Evolutionary conservation across 1,139 yeast genomes (phyloP).

Genomic region (Saccharomycopsis hybrid): DNA sequence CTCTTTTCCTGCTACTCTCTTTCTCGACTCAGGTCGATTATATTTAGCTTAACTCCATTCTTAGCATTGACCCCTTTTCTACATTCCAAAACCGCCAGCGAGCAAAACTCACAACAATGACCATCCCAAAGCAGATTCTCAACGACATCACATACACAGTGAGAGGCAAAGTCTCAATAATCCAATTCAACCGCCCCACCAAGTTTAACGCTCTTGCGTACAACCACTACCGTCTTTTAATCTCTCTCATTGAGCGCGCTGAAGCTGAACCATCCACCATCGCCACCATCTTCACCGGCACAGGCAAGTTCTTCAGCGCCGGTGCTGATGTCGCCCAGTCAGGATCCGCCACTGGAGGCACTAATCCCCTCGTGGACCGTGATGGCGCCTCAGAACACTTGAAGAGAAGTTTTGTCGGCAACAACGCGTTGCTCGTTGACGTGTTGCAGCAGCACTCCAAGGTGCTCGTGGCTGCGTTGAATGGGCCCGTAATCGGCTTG

Average conservation of each 20-base stretch:
- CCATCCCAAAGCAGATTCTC: no score
- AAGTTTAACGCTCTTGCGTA: constrained; percentile 64
- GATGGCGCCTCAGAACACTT: no score
- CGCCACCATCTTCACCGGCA: constrained; percentile 61
- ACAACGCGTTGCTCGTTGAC: constrained; percentile 66
- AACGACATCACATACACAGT: constrained; percentile 45
- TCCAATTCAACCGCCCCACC: constrained; percentile 60
- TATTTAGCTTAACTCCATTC: no score
- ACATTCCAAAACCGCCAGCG: no score
- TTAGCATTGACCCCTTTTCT: no score
- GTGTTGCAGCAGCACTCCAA: constrained; percentile 68
- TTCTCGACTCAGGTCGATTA: no score
- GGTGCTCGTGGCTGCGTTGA: constrained; percentile 66
- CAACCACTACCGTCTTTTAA: constrained; percentile 58
- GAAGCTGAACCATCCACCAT: constrained; percentile 59
- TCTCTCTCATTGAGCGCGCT: constrained; percentile 55
- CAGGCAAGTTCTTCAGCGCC: constrained; percentile 77
- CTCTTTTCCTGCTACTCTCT: no score
- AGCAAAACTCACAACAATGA: no score
- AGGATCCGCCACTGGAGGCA: constrained; percentile 12
- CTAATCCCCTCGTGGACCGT: constrained; percentile 2
- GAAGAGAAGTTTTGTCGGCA: constrained; percentile 51
- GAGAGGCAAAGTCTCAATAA: constrained; percentile 50
- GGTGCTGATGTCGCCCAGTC: constrained; percentile 65
- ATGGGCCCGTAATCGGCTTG: constrained; percentile 86